Percentiles rank a stretch among this genome's conserved stretches.
These are phyloP conservation scores for Dothistroma septosporum DNA, from an alignment of 2,329 filamentous ascomycete genomes.

Conservation along the genomic window DNA sequence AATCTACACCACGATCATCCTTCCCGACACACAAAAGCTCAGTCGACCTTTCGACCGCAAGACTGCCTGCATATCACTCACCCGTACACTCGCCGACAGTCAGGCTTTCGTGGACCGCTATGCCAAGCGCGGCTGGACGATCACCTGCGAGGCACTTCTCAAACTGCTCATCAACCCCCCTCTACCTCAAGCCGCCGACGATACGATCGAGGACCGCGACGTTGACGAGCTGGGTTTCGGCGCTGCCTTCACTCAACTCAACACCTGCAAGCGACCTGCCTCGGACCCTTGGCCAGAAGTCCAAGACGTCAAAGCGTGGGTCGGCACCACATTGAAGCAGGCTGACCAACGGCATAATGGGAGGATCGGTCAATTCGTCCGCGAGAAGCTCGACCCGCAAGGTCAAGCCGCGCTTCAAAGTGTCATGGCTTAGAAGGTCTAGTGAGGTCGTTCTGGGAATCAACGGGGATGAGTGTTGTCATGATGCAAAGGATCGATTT, in stretches of 20 bases:
- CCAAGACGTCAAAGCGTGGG: slow-evolving; percentile 74
- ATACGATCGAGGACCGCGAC: slow-evolving; percentile 79
- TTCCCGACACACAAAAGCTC: slow-evolving; percentile 84
- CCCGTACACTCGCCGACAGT: slow-evolving; percentile 85
- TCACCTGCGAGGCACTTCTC: slow-evolving; percentile 83
- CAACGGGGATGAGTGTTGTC: not conserved
- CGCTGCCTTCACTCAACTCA: slow-evolving; percentile 87
- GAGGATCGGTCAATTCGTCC: slow-evolving; percentile 65
- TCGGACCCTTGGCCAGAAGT: slow-evolving; percentile 85
- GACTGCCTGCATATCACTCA: slow-evolving; percentile 85
- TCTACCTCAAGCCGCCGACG: slow-evolving; percentile 61
- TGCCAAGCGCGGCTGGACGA: slow-evolving; percentile 77
- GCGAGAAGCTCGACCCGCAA: slow-evolving; percentile 58
- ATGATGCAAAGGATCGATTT: not conserved
- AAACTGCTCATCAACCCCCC: slow-evolving; percentile 88
- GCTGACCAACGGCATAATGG: slow-evolving; percentile 72
- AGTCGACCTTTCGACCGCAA: slow-evolving; percentile 87
- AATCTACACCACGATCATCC: slow-evolving; percentile 80
- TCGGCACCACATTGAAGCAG: slow-evolving; percentile 71
- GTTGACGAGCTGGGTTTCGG: slow-evolving; percentile 95
- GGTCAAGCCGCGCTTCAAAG: slow-evolving; percentile 39
- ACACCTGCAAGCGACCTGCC: slow-evolving; percentile 73
- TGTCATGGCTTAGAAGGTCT: slow-evolving; percentile 28
- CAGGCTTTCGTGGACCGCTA: slow-evolving; percentile 71
- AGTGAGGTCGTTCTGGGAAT: slow-evolving; percentile 18